These are phyloP conservation scores for Colletotrichum tanaceti DNA, from an alignment of 2,329 filamentous ascomycete species.

Conservation along the genomic window DNA sequence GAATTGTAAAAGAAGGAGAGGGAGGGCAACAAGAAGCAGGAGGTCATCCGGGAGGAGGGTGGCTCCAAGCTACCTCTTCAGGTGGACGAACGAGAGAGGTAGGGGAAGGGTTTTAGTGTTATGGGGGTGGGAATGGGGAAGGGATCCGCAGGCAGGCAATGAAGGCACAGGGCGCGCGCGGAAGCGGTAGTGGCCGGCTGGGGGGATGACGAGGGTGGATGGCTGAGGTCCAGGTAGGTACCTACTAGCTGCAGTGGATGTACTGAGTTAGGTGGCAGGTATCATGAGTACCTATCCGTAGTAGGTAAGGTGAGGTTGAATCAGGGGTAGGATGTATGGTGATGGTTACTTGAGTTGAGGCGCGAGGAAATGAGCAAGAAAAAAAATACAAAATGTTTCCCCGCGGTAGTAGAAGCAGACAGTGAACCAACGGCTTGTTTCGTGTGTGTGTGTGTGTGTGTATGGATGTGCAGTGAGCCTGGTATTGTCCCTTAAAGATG, in stretches of 20 bases:
- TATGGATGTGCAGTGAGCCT: not conserved
- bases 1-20: conserved; percentile 10
- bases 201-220: not conserved
- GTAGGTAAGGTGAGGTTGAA: not conserved
- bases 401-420: conserved; percentile 7
- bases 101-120: conserved; percentile 30
- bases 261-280: no score
- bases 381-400: not conserved
- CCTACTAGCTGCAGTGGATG: not conserved
- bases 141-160: conserved; percentile 28
- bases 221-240: not conserved
- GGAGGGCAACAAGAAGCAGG: conserved; percentile 17
- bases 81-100: conserved; percentile 20
- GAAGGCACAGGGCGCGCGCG: conserved; percentile 15
- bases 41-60: conserved; percentile 29
- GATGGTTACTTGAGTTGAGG: not conserved
- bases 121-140: conserved; percentile 28
- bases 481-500: not conserved
- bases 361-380: not conserved
- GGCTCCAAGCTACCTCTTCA: conserved; percentile 35
- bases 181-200: conserved; percentile 7
- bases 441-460: not conserved
- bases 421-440: conserved; percentile 10
- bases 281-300: no score
- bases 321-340: not conserved